phyloP scores from a whole-genome alignment of 1,139 yeast species.

The Taphrina communis region DNA sequence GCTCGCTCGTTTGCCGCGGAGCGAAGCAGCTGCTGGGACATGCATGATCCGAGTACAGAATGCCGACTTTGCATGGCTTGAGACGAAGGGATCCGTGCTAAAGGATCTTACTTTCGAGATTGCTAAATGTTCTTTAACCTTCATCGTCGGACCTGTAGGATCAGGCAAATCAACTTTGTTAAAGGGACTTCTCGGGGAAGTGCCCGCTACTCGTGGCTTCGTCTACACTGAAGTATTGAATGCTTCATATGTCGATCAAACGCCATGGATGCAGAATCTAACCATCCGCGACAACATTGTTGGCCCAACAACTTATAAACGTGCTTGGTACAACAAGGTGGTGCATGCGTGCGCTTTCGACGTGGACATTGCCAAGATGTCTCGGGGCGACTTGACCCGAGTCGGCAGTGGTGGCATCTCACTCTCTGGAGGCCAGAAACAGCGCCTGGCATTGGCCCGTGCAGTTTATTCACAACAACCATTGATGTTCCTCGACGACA shows the following conservation, averaged over 20 bases:
- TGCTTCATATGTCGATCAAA: constrained; percentile 62
- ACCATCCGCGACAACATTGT: constrained; percentile 84
- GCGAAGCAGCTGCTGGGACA: neutral
- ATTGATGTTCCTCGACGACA: constrained; percentile 73
- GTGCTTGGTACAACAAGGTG: constrained; percentile 76
- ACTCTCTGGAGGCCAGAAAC: constrained; percentile 80
- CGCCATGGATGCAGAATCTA: constrained; percentile 86
- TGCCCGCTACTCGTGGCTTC: constrained; percentile 51
- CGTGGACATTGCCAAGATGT: constrained; percentile 74
- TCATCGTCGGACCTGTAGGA: constrained; percentile 81
- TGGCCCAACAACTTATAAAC: constrained; percentile 84
- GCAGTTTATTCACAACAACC: constrained; percentile 69
- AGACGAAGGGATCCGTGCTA: constrained; percentile 60
- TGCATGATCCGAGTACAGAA: neutral
- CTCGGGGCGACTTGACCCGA: constrained; percentile 76
- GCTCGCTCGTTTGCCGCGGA: constrained; percentile 64
- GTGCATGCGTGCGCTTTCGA: constrained; percentile 84
- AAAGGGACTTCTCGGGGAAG: constrained; percentile 66
- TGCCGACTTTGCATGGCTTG: neutral
- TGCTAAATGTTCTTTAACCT: constrained; percentile 65
- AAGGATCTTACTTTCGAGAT: constrained; percentile 76
- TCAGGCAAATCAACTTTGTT: constrained; percentile 78
- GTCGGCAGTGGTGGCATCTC: constrained; percentile 85
- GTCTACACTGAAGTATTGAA: constrained; percentile 26
- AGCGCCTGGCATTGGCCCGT: constrained; percentile 75